Evolutionary conservation across 2,329 filamentous ascomycete species (phyloP), one percentile per base, ranked within the genome.

Genomic region (Torrubiella hemipterigena): DNA sequence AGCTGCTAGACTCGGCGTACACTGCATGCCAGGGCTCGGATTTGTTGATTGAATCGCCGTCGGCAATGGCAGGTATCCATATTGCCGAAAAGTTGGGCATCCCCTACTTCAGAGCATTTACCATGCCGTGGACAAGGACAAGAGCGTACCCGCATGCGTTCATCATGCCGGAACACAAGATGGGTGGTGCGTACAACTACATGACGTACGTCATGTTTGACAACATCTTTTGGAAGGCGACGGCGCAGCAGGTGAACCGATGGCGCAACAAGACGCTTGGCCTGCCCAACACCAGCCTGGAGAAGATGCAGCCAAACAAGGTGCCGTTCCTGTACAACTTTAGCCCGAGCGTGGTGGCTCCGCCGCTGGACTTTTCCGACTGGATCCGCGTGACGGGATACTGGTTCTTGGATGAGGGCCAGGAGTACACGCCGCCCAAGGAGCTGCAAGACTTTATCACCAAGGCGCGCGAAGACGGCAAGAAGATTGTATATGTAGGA

Each of bases 281-380:
- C 0, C 61, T 98, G 17, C 81, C 79, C 31, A 79, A 77, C 40
- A 98, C 91, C 2, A 84, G 65, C 35, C 62, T 94, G 26, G 82
- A 91, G 50, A 93, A 87, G 59, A 75, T 98, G 73, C 86, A 95
- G 57, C 79, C 83, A 3, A 94, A 95, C 61, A 93, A 93, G 52
- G 85, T 95, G n/a, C 91, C 91, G 0, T 98, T 98, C 55, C 58
- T 98, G 27, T 98, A 98, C 64, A 96, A 95, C 57, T 96, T 95
- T 54, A 93, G 84, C 34, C 85, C 87, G 1, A 81, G 76, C 9
- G 91, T 98, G 10, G 91, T 98, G n/a, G 76, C 83, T 3, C 89
- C 87, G 17, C 91, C 91, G 12, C 65, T 95, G 2, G 91, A 98
- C 58, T 98, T 87, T 58, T 89, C 84, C 25, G 91, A 96, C 54